Evolutionary conservation across 2,329 filamentous ascomycete genomes (phyloP).

Genomic region (Phaeophleospora eucalypticola): DNA sequence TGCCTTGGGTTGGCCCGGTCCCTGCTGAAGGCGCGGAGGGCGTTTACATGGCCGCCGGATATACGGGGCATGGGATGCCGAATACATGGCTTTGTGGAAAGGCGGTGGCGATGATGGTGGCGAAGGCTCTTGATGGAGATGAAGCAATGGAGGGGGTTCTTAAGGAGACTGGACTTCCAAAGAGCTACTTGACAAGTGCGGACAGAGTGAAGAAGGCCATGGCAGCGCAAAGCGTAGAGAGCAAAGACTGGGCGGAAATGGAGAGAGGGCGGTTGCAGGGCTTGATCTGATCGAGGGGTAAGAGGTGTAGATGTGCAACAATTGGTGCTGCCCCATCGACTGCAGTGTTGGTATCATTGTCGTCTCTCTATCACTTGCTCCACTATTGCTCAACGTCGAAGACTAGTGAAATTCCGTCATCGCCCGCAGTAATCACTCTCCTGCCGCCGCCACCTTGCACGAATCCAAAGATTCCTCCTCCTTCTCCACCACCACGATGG

Average conservation of each 20-base stretch:
- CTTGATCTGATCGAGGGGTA: too few species aligned
- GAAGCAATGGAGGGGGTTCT: constrained; percentile 13
- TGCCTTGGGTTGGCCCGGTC: constrained; percentile 69
- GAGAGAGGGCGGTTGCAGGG: too few species aligned
- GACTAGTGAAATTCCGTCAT: constrained; percentile 69
- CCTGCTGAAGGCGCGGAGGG: constrained; percentile 43
- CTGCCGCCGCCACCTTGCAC: constrained; percentile 73
- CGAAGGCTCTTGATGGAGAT: constrained; percentile 30
- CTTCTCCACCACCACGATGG: constrained; percentile 77
- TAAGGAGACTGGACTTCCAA: constrained; percentile 25
- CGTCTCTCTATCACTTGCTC: not conserved
- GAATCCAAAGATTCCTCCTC: constrained; percentile 85
- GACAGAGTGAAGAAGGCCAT: constrained; percentile 27
- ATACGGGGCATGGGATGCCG: constrained; percentile 68
- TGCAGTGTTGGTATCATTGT: too few species aligned
- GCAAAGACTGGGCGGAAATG: constrained; percentile 27
- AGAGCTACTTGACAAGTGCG: constrained; percentile 24
- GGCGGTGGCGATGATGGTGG: constrained; percentile 59
- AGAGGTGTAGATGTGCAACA: too few species aligned
- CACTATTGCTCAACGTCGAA: constrained; percentile 40
- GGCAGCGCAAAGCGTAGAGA: constrained; percentile 23
- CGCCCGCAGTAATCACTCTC: constrained; percentile 81
- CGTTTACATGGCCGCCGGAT: constrained; percentile 38
- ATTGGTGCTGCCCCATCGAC: too few species aligned
- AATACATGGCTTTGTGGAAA: constrained; percentile 64